phyloP scores from a whole-genome alignment of 1,284 basidiomycete genomes.

The Ganoderma sinense region DNA sequence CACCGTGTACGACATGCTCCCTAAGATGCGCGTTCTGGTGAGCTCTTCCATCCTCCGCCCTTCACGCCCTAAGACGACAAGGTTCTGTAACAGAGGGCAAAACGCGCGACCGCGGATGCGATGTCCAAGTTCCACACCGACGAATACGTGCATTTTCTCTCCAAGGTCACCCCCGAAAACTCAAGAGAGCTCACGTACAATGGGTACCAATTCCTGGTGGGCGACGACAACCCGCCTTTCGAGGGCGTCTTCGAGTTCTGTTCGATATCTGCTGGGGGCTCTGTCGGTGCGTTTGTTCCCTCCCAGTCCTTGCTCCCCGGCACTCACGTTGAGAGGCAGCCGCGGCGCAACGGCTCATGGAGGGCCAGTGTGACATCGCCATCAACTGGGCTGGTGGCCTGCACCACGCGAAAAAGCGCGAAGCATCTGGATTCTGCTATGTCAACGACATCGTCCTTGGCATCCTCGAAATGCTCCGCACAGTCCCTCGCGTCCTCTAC shows the following conservation, averaged over 20 bases:
- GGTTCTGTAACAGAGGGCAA: conserved; percentile 67
- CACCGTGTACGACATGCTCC: conserved; percentile 88
- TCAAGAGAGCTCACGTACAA: conserved; percentile 85
- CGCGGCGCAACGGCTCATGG: conserved; percentile 85
- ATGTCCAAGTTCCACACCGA: conserved; percentile 98
- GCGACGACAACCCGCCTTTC: conserved; percentile 97
- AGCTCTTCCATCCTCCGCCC: conserved; percentile 31
- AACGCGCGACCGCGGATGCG: conserved; percentile 80
- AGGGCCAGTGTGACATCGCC: conserved; percentile 88
- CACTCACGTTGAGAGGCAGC: conserved; percentile 49
- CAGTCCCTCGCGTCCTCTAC: conserved; percentile 90
- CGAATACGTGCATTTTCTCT: conserved; percentile 95
- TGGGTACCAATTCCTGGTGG: conserved; percentile 85
- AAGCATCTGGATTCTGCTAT: conserved; percentile 97
- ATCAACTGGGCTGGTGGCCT: conserved; percentile 99
- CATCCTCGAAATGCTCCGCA: conserved; percentile 88
- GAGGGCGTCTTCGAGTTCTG: conserved; percentile 98
- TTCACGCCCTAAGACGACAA: neutral
- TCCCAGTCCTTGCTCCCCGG: neutral
- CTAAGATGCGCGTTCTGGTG: conserved; percentile 91
- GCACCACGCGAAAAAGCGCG: conserved; percentile 98
- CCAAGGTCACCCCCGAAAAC: conserved; percentile 89
- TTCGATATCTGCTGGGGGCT: conserved; percentile 95
- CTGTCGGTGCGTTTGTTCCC: conserved; percentile 67
- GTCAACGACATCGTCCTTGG: conserved; percentile 96